Evolutionary conservation across 1,139 yeast genomes (phyloP).

Genomic region (Torulaspora pretoriensis): DNA sequence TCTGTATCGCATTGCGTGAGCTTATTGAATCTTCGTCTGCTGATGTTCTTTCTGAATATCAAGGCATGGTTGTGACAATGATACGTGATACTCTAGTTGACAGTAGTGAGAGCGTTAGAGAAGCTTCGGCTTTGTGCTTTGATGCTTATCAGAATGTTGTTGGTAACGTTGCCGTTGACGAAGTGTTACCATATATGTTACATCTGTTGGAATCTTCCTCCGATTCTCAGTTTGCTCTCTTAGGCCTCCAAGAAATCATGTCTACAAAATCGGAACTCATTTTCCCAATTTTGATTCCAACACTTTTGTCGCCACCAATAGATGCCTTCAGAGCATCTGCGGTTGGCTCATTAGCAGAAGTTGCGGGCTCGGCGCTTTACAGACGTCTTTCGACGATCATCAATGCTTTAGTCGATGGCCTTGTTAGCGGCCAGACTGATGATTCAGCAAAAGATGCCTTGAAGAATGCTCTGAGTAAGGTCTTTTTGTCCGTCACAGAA

Average conservation of each 20-base stretch:
- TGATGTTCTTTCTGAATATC: constrained; percentile 61
- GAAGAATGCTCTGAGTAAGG: constrained; percentile 58
- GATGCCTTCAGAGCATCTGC: constrained; percentile 83
- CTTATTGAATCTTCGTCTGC: constrained; percentile 70
- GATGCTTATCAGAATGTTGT: constrained; percentile 77
- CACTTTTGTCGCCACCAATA: constrained; percentile 76
- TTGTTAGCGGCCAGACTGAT: constrained; percentile 42
- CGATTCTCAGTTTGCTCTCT: constrained; percentile 68
- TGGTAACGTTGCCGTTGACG: constrained; percentile 85
- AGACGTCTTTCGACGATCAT: constrained; percentile 68
- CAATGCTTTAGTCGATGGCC: constrained; percentile 63
- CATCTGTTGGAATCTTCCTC: constrained; percentile 62
- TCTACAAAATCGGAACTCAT: constrained; percentile 83
- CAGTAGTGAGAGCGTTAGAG: constrained; percentile 67
- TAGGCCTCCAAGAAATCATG: constrained; percentile 91
- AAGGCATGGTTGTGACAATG: constrained; percentile 65
- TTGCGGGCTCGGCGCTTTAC: constrained; percentile 82
- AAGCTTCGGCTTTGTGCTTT: constrained; percentile 87
- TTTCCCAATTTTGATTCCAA: constrained; percentile 90
- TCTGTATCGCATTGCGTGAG: constrained; percentile 88
- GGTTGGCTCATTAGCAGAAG: constrained; percentile 81
- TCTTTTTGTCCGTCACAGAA: constrained; percentile 65
- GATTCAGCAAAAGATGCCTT: constrained; percentile 41
- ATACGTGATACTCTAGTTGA: constrained; percentile 80
- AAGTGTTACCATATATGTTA: constrained; percentile 79